phyloP scores from a whole-genome alignment of 1,284 basidiomycete genomes.

The Earliella scabrosa region DNA sequence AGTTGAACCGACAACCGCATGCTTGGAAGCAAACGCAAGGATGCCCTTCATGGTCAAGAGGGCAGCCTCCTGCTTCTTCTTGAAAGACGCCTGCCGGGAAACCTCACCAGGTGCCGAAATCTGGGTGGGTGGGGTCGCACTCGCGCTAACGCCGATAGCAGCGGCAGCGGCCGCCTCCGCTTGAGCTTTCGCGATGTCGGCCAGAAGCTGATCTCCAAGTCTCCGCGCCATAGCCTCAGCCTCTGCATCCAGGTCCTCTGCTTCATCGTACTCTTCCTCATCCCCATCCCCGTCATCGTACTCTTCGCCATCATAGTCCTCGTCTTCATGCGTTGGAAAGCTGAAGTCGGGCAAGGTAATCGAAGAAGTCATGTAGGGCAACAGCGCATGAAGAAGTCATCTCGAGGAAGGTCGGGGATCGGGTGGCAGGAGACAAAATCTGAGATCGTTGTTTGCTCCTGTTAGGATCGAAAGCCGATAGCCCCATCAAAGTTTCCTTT shows the following conservation, averaged over 20 bases:
- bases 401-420: no score
- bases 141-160: slow-evolving; percentile 36
- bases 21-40: slow-evolving; percentile 57
- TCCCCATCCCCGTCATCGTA: slow-evolving; percentile 49
- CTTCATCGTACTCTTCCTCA: slow-evolving; percentile 52
- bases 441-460: no score
- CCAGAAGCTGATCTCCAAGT: slow-evolving; percentile 72
- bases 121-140: slow-evolving; percentile 19
- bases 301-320: slow-evolving; percentile 33
- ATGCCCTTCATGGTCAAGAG: slow-evolving; percentile 65
- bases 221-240: slow-evolving; percentile 72
- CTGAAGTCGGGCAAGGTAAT: slow-evolving; percentile 21
- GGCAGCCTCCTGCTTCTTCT: slow-evolving; percentile 57
- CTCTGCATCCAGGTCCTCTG: slow-evolving; percentile 69
- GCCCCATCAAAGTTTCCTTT: no score
- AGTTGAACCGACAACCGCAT: slow-evolving; percentile 55
- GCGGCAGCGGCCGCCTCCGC: slow-evolving; percentile 42
- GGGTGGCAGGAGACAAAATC: no score
- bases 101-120: slow-evolving; percentile 4
- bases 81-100: slow-evolving; percentile 15
- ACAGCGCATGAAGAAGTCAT: no score
- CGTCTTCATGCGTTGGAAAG: slow-evolving; percentile 7
- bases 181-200: slow-evolving; percentile 68
- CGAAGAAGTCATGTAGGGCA: slow-evolving; percentile 13
- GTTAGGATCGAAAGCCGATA: no score